Conservation (phyloP, 768 basidiomycete species). For the Tulasnella sp. region DNA sequence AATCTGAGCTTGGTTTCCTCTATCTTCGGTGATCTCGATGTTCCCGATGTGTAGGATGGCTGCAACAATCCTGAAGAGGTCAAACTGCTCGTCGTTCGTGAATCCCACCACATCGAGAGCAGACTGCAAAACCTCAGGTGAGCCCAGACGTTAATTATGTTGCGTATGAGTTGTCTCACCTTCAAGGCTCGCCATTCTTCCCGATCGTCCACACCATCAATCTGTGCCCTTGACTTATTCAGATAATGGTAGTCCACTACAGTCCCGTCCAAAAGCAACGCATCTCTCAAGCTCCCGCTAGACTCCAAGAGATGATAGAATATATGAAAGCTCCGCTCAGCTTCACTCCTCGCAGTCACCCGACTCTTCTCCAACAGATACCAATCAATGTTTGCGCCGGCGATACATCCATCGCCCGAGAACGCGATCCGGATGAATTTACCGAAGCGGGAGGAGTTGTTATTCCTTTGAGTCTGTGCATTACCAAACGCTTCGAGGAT, state of each 20-base stretch:
- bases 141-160: too few species aligned
- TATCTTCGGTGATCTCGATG: constrained; percentile 65
- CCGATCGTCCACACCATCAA: constrained; percentile 90
- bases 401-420: constrained; percentile 83
- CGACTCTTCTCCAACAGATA: constrained; percentile 96
- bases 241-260: constrained; percentile 83
- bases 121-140: constrained; percentile 41
- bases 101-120: constrained; percentile 90
- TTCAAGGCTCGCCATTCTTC: constrained; percentile 78
- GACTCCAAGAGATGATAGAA: constrained; percentile 90
- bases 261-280: constrained; percentile 58
- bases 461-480: constrained; percentile 95
- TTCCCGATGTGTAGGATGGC: constrained; percentile 94
- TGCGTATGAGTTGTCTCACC: constrained; percentile 33
- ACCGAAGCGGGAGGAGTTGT: constrained; percentile 97
- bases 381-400: constrained; percentile 98
- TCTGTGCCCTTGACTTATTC: constrained; percentile 75
- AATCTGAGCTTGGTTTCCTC: constrained; percentile 63
- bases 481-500: constrained; percentile 97
- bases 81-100: constrained; percentile 67
- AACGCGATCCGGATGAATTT: constrained; percentile 97
- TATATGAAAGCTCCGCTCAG: constrained; percentile 91
- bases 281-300: constrained; percentile 56
- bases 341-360: constrained; percentile 76
- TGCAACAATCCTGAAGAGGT: constrained; percentile 89